Percentiles rank a stretch among this genome's conserved stretches.
Evolutionary conservation across 1,139 yeast genomes (phyloP).

Genomic region (Pichia cactophila): DNA sequence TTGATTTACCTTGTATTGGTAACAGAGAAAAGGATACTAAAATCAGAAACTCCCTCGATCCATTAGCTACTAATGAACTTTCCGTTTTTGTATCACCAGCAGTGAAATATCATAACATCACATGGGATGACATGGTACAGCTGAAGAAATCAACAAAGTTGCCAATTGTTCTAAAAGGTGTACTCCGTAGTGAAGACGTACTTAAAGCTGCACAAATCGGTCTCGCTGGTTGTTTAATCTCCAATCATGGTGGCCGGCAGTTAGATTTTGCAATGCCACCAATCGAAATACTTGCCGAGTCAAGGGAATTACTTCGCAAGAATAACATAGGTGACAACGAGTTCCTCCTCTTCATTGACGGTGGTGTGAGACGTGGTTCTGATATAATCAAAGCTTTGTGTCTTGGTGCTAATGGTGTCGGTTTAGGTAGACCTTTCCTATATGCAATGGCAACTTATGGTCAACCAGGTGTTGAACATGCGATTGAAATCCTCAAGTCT

Average conservation of each 20-base stretch:
- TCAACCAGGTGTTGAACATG: slow-evolving; percentile 54
- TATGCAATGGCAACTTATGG: slow-evolving; percentile 71
- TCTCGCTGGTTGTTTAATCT: slow-evolving; percentile 53
- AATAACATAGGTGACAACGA: slow-evolving; percentile 33
- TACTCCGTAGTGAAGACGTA: slow-evolving; percentile 48
- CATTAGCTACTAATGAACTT: slow-evolving; percentile 18
- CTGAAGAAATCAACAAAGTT: slow-evolving; percentile 39
- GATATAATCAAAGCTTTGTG: slow-evolving; percentile 62
- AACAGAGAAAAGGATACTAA: slow-evolving; percentile 37
- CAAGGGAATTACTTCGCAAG: slow-evolving; percentile 48
- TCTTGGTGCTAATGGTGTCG: slow-evolving; percentile 67
- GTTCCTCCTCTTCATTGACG: slow-evolving; percentile 48
- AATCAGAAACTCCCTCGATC: slow-evolving; percentile 28
- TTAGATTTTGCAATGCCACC: slow-evolving; percentile 63
- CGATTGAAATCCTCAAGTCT: slow-evolving; percentile 44
- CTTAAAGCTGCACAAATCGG: slow-evolving; percentile 49
- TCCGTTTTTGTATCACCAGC: slow-evolving; percentile 21
- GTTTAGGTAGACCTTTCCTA: slow-evolving; percentile 64
- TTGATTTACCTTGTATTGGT: slow-evolving; percentile 51
- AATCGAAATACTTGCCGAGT: slow-evolving; percentile 58
- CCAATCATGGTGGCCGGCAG: slow-evolving; percentile 75
- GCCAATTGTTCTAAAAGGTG: slow-evolving; percentile 49
- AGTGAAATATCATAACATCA: slow-evolving; percentile 29
- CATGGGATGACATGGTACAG: slow-evolving; percentile 31
- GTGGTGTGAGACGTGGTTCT: slow-evolving; percentile 66